Evolutionary conservation across 1,284 basidiomycete species (phyloP).

Genomic region (Vanrija sp.): DNA sequence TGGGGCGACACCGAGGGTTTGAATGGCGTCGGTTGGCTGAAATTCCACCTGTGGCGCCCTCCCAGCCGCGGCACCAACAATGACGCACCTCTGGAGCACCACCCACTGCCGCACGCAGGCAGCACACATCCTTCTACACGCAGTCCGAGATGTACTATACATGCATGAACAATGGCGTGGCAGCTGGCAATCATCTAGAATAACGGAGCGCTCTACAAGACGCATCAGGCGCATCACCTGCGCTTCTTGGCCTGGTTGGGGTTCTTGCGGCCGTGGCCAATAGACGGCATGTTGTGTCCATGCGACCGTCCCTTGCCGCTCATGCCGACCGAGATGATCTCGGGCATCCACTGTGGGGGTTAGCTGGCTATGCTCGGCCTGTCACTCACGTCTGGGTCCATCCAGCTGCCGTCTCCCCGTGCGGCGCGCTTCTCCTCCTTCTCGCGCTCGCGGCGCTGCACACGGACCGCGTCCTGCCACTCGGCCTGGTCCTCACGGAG

Average conservation of each 20-base stretch:
- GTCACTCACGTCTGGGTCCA: slow-evolving; percentile 71
- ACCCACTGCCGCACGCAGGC: no score
- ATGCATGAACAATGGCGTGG: no score
- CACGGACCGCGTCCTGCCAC: slow-evolving; percentile 75
- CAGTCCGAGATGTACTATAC: no score
- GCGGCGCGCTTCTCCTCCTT: slow-evolving; percentile 74
- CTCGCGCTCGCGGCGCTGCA: slow-evolving; percentile 64
- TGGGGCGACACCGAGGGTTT: not conserved
- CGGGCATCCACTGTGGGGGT: slow-evolving; percentile 66
- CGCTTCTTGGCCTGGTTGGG: slow-evolving; percentile 65
- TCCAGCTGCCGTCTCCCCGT: slow-evolving; percentile 65
- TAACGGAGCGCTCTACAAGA: no score
- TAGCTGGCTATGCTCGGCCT: not conserved
- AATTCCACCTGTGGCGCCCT: not conserved
- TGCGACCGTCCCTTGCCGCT: slow-evolving; percentile 70
- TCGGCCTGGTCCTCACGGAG: slow-evolving; percentile 85
- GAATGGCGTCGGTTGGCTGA: not conserved
- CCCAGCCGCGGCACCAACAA: no score
- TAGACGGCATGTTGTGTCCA: slow-evolving; percentile 63
- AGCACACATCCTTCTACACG: no score
- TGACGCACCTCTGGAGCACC: no score
- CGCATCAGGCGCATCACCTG: slow-evolving; percentile 3
- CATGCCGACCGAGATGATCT: slow-evolving; percentile 69
- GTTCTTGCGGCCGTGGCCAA: slow-evolving; percentile 81
- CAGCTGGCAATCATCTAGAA: no score